Evolutionary conservation across 306 rosid species (phyloP), one percentile per base, ranked within the genome.

Genomic region (Dalbergia cultrata): DNA sequence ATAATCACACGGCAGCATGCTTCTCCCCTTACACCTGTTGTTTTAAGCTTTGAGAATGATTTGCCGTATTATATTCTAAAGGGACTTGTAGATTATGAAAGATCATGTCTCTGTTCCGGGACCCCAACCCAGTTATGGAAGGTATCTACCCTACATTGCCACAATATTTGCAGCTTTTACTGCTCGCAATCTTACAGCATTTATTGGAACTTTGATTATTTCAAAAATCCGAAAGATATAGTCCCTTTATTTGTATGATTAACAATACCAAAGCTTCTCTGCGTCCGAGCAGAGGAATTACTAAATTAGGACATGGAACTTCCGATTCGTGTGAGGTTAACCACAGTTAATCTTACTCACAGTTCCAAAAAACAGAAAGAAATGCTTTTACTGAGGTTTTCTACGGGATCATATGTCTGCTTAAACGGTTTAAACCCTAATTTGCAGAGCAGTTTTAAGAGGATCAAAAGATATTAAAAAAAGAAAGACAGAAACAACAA

Each of bases 401-500:
- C 9, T n/a, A 26, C 2, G 57, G 54, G 9, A 81, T 35, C 19
- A 45, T 50, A 61, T 6, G 61, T 26, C 21, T 70, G 35, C 19
- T 61, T 34, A 19, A 37, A 70, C 56, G 61, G 74, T 8, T 41
- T 34, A 74, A 74, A 57, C 70, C 75, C 80, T 67, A 74, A 74
- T 10, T 67, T 13, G 43, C 45, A 34, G 6, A 66, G 43, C 61
- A 44, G 19, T 43, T 33, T 22, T 0, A 58, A 45, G 5, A 81
- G 70, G 56, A 66, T 74, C 63, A 66, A 74, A 13, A 41, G 43
- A 18, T 33, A n/a, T 0, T 3, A 81, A 72, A 49, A 1, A 53
- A 5, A 53, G 5, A 16, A 53, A 53, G 4, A n/a, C 17, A 54
- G 7, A 54, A n/a, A n/a, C 16, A 41, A 39, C 50, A 1, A 72